Conservation (phyloP, 73 alveolate species). For the Uronychia binucleata region DNA sequence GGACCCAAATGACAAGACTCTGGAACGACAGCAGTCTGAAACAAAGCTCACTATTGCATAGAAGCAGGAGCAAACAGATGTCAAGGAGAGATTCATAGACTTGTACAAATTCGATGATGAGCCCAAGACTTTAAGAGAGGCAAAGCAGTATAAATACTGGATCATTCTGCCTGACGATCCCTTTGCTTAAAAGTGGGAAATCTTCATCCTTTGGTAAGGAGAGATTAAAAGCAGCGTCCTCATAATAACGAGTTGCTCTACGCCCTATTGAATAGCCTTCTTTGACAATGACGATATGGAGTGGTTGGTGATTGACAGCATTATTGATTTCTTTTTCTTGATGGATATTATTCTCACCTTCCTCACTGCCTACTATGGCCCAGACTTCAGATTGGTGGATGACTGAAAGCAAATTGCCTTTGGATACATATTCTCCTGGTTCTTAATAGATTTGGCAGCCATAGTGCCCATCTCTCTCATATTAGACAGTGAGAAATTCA, state of each 20-base stretch:
- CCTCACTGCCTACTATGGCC: slow-evolving; percentile 32
- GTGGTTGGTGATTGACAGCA: slow-evolving; percentile 16
- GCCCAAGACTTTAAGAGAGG: not conserved
- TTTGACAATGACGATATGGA: not conserved
- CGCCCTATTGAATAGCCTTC: slow-evolving; percentile 43
- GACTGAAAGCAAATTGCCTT: slow-evolving; percentile 24
- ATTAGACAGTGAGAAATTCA: slow-evolving; percentile 17
- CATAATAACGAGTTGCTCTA: slow-evolving; percentile 14
- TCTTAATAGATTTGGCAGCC: slow-evolving; percentile 39
- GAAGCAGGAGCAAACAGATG: not conserved
- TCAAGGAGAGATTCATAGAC: not conserved
- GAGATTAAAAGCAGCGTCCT: slow-evolving; percentile 1
- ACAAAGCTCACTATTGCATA: not conserved
- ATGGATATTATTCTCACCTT: slow-evolving; percentile 26
- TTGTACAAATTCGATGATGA: not conserved
- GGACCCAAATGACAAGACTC: too few relatives aligned
- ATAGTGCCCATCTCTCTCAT: slow-evolving; percentile 28
- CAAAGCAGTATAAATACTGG: not conserved
- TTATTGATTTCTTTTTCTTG: slow-evolving; percentile 26
- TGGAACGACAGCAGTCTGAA: too few relatives aligned
- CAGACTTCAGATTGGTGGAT: slow-evolving; percentile 25
- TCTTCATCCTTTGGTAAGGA: slow-evolving; percentile 21
- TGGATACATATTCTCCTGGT: slow-evolving; percentile 41
- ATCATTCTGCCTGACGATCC: slow-evolving; percentile 42
- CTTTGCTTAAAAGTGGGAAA: slow-evolving; percentile 24